Base-by-base conservation (phyloP, 148 eudicot genomes). In the Dysphania ambrosioides region DNA sequence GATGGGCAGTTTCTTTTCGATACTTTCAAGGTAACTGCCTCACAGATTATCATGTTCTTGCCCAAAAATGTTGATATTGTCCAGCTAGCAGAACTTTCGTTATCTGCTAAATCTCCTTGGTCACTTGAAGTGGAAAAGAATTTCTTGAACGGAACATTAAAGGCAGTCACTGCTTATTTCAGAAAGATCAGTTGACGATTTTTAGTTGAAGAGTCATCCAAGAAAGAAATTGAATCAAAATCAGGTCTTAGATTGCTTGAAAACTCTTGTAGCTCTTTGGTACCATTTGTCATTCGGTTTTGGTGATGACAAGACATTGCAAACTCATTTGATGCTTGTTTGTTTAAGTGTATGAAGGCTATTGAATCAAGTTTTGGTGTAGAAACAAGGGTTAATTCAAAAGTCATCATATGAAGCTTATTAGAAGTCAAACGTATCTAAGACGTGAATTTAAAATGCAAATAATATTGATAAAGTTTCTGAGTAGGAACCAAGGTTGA, bases 121-220 rank as follows among this genome's bases (percentile, higher is more conserved):
- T 88, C 92, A 67, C 83, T 95, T 15, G 94, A 95, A 86, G 99
- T 95, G 60, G 99, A 95, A 78, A 90, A 77, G 79, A 95, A 95
- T 86, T 92, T 75, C 84, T 83, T 92, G 71, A 92, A 95, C 70
- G 96, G 87, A 8, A 89, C 81, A 83, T 76, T 92, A 65, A 95
- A 95, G 85, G 97, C 97, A 1, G 74, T 95, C 36, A 92, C 99
- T 71, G 99, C 99, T 49, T 95, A 95, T 82, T 92, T 90, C 86
- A 72, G 76, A 16, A 70, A 75, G 71, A 70, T 73, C 44, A 65
- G 68, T 19, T 66, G 49, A 40, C n/a, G 31, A 27, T 3, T 35
- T 62, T 15, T 8, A 36, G 18, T 27, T 30, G 9, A 61, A 16
- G 4, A 47, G 53, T 16, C 19, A 47, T 12, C 16, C 53, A 47